phyloP scores from a whole-genome alignment of 257 asterid species.

The Fraxinus anomala region DNA sequence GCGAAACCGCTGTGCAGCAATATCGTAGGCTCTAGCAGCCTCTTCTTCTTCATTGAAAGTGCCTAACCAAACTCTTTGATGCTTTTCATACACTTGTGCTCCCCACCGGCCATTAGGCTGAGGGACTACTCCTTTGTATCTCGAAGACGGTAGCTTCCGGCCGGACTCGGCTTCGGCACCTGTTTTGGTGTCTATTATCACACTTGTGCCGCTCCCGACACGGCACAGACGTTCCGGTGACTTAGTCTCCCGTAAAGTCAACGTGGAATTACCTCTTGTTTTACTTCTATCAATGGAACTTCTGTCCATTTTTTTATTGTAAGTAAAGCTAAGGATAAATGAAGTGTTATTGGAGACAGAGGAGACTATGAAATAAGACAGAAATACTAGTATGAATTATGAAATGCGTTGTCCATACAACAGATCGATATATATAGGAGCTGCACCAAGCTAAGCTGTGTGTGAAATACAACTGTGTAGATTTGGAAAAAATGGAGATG shows the following conservation, averaged over 20 bases:
- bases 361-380: conserved; percentile 15
- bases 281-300: conserved; percentile 57
- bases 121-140: conserved; percentile 86
- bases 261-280: conserved; percentile 44
- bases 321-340: background rate
- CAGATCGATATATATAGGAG: conserved; percentile 30
- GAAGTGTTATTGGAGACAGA: background rate
- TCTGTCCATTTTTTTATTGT: conserved; percentile 40
- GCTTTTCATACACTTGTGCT: conserved; percentile 81
- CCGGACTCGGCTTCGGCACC: conserved; percentile 65
- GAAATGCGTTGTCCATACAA: conserved; percentile 26
- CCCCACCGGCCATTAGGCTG: conserved; percentile 98
- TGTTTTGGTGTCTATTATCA: conserved; percentile 48
- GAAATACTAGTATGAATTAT: conserved; percentile 11
- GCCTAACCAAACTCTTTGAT: conserved; percentile 67
- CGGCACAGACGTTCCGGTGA: conserved; percentile 59
- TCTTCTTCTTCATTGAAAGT: conserved; percentile 65
- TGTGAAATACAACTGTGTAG: conserved; percentile 23
- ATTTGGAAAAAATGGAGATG: conserved; percentile 28
- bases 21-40: conserved; percentile 64
- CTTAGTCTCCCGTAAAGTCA: conserved; percentile 29
- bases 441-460: background rate
- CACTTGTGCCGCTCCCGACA: conserved; percentile 69
- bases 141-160: conserved; percentile 82
- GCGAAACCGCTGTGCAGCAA: conserved; percentile 73